Conservation (phyloP, 1,139 yeast genomes). For the Candida glucosophila region DNA sequence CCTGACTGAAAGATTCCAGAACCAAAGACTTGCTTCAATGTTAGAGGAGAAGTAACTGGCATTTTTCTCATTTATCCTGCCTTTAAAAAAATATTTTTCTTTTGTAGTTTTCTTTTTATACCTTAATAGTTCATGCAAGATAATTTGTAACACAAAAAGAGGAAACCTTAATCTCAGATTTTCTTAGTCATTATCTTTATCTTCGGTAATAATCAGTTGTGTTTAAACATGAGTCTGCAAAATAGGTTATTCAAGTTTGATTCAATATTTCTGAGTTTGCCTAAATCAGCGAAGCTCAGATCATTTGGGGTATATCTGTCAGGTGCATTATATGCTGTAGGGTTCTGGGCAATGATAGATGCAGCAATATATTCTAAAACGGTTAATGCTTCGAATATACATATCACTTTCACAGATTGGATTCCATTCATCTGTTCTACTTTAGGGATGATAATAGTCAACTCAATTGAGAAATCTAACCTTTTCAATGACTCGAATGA, state of each 20-base stretch:
- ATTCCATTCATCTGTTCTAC: constrained; percentile 85
- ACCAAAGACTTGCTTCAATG: background rate
- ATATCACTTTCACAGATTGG: constrained; percentile 91
- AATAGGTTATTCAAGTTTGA: constrained; percentile 43
- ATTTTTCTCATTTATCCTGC: too few species aligned
- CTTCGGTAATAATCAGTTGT: constrained; percentile 18
- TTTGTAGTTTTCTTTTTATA: too few species aligned
- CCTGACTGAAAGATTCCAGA: background rate
- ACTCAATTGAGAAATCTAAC: constrained; percentile 81
- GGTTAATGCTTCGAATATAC: constrained; percentile 77
- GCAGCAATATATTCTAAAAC: constrained; percentile 81
- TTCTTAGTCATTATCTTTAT: too few species aligned
- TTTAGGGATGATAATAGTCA: constrained; percentile 85
- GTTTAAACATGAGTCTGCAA: constrained; percentile 26
- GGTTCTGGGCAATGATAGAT: constrained; percentile 85
- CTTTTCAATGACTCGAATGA: constrained; percentile 49
- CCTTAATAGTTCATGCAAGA: too few species aligned
- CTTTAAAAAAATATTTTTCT: too few species aligned
- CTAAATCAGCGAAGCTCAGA: constrained; percentile 63
- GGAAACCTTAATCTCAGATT: too few species aligned
- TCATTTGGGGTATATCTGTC: constrained; percentile 67
- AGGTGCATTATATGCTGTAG: constrained; percentile 77
- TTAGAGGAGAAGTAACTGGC: too few species aligned
- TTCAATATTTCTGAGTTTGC: constrained; percentile 40
- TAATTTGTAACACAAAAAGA: too few species aligned